A percentile compares a stretch with the other conserved stretches of the same genome.
Evolutionary conservation across 495 filamentous ascomycete genomes (phyloP).

Genomic region (Lichina pygmaea): DNA sequence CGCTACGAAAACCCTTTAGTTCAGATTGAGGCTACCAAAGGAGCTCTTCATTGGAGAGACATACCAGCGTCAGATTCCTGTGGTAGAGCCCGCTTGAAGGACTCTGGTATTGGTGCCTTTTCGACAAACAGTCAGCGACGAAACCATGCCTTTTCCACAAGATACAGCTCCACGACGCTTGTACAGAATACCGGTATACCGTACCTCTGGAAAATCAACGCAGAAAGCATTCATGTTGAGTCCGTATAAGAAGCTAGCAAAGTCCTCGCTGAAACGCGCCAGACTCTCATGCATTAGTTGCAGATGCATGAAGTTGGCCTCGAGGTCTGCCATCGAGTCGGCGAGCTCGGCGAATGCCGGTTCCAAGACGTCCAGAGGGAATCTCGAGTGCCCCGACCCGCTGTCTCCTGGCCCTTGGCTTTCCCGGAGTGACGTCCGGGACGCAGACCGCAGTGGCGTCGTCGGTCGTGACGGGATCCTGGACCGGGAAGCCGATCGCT

Average conservation of each 20-base stretch:
- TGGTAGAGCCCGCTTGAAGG: constrained; percentile 41
- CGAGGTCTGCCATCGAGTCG: constrained; percentile 82
- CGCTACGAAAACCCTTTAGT: background rate
- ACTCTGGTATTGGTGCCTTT: constrained; percentile 38
- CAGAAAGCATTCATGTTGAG: constrained; percentile 98
- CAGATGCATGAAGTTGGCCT: constrained; percentile 91
- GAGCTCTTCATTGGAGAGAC: too few relatives aligned
- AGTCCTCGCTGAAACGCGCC: constrained; percentile 83
- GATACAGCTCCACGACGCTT: background rate
- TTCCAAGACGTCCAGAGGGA: constrained; percentile 61
- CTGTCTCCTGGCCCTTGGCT: constrained; percentile 25
- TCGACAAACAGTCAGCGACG: background rate
- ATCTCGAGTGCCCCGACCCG: constrained; percentile 17
- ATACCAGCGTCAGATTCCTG: constrained; percentile 11
- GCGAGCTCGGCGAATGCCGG: constrained; percentile 79
- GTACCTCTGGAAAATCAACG: constrained; percentile 88
- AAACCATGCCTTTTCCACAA: background rate
- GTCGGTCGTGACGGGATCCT: constrained; percentile 44
- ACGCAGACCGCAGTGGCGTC: constrained; percentile 76
- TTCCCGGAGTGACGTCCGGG: constrained; percentile 64
- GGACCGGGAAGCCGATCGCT: constrained; percentile 20
- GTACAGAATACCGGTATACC: too few relatives aligned
- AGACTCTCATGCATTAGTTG: constrained; percentile 93
- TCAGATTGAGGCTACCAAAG: background rate
- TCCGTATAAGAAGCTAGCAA: constrained; percentile 83